Evolutionary conservation across 2,329 filamentous ascomycete species (phyloP).

Genomic region (Xylaria sp.): DNA sequence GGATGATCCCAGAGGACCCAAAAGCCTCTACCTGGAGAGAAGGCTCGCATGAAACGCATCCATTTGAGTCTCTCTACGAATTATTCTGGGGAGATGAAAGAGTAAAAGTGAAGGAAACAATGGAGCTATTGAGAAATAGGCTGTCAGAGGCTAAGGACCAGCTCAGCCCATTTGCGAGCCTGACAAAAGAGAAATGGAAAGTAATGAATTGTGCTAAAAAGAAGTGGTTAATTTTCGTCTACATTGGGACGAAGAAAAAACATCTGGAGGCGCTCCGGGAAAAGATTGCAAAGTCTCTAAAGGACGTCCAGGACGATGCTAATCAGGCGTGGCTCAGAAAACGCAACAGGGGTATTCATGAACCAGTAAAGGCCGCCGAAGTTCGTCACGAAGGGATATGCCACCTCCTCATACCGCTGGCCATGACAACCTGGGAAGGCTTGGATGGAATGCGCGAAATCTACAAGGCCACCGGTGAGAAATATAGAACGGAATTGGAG

Average conservation of each 20-base stretch:
- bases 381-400: slow-evolving; percentile 1
- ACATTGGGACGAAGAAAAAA: slow-evolving; percentile 1
- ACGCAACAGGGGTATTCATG: neutral
- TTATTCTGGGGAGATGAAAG: neutral
- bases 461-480: neutral
- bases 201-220: neutral
- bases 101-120: neutral
- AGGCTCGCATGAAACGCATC: slow-evolving; percentile 1
- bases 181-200: neutral
- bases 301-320: neutral
- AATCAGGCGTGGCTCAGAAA: neutral
- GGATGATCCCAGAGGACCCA: neutral
- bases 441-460: slow-evolving; percentile 6
- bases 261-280: neutral
- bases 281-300: neutral
- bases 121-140: neutral
- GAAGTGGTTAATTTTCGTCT: neutral
- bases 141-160: neutral
- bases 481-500: slow-evolving; percentile 2
- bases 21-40: neutral
- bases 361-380: neutral
- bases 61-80: slow-evolving; percentile 1
- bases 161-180: neutral
- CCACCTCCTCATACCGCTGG: neutral
- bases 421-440: neutral